Evolutionary conservation across 2,329 filamentous ascomycete species (phyloP).

Genomic region (Colletotrichum melonis): DNA sequence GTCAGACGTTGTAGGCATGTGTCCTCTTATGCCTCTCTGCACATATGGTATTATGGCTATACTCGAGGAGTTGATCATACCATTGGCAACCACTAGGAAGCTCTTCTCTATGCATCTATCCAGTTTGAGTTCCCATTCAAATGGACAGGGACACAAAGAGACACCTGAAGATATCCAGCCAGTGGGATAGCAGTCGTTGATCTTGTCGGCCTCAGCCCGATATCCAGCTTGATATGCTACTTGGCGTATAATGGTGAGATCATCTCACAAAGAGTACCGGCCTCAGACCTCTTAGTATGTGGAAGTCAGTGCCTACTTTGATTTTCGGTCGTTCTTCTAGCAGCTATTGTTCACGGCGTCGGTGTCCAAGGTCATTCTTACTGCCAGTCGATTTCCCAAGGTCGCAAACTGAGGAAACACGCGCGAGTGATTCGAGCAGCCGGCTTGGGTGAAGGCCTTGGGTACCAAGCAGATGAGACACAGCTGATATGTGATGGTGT

Average conservation of each 20-base stretch:
- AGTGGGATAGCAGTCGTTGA: not conserved
- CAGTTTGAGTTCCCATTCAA: not conserved
- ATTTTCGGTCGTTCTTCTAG: not conserved
- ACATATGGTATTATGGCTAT: not conserved
- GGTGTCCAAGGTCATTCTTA: too few species aligned
- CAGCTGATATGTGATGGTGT: not conserved
- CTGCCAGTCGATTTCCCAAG: not conserved
- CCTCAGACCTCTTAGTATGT: not conserved
- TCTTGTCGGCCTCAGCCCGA: not conserved
- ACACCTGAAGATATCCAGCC: not conserved
- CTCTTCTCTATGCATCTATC: not conserved
- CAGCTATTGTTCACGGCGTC: not conserved
- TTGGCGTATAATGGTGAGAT: not conserved
- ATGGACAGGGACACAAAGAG: not conserved
- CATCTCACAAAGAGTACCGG: not conserved
- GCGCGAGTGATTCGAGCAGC: not conserved
- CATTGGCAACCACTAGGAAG: not conserved
- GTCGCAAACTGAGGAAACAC: not conserved
- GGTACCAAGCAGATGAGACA: not conserved
- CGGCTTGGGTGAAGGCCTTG: not conserved
- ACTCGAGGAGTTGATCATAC: not conserved
- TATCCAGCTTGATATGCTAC: not conserved
- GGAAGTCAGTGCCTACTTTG: not conserved
- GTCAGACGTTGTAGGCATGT: not conserved
- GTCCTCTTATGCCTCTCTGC: not conserved